phyloP scores from a whole-genome alignment of 2,329 filamentous ascomycete species.

The Colletotrichum sp. region DNA sequence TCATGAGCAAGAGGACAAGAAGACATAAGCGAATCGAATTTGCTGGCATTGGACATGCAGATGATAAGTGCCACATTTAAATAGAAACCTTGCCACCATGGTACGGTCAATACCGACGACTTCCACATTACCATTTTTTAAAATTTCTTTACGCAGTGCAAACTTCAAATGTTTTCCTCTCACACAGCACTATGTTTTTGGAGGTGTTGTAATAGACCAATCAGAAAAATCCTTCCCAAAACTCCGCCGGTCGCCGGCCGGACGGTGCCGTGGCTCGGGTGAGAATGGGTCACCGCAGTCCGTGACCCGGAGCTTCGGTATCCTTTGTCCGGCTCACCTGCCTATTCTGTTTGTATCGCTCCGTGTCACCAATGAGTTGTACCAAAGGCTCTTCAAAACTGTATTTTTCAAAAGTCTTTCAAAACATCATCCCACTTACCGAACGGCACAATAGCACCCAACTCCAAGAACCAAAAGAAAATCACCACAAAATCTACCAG shows the following conservation, averaged over 20 bases:
- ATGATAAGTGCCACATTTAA: too few species aligned
- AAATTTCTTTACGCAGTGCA: too few species aligned
- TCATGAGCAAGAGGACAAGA: too few species aligned
- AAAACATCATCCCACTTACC: rapidly evolving
- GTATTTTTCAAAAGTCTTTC: rapidly evolving
- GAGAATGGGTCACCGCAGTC: not conserved
- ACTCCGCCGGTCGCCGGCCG: not conserved
- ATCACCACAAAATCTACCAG: not conserved
- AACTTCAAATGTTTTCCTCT: too few species aligned
- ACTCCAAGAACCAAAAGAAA: not conserved
- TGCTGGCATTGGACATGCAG: too few species aligned
- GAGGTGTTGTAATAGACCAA: too few species aligned
- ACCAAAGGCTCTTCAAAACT: not conserved
- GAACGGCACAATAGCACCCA: not conserved
- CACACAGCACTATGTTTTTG: too few species aligned
- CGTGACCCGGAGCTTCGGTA: not conserved
- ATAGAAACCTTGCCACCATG: too few species aligned
- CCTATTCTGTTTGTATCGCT: not conserved
- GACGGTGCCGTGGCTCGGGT: too few species aligned
- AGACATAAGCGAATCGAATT: too few species aligned
- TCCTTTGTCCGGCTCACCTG: not conserved
- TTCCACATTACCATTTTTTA: too few species aligned
- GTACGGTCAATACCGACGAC: too few species aligned
- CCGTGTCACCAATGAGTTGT: not conserved
- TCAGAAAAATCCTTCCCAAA: not conserved